Base-by-base conservation (phyloP, 352 stramenopile genomes). In the Globisporangium irregulare region DNA sequence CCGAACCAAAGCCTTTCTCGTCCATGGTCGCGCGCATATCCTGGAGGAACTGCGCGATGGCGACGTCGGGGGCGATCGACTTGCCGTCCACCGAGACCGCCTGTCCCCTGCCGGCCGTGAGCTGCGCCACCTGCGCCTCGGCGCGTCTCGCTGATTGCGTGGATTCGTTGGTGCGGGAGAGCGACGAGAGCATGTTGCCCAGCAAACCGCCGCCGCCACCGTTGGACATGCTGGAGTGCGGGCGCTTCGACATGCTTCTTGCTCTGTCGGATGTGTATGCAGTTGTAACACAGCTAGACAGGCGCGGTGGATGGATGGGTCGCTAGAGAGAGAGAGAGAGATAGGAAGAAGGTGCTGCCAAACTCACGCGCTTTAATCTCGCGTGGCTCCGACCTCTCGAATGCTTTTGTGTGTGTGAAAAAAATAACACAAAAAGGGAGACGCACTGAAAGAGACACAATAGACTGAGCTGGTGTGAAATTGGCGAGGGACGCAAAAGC, bases 1-100 rank as follows among this genome's bases (percentile, higher is more conserved):
- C 83, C 27, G 86, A 82, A 43, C 84, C 85, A 64, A 91, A 87
- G 8, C 85, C 86, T 62, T 91, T 87, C 57, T 91, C 84, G 62
- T 93, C 88, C 64, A 95, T 93, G 43, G 73, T 63, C 20, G 73
- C 81, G 29, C 85, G 88, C 82, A 94, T 91, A 48, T 86, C 73
- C 69, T 92, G 85, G 50, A 95, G 75, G 59, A 95, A 95, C 64
- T 87, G 75, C 63, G 85, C 86, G 67, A 95, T 93, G 27, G 88
- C 86, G 5, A 77, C 76, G 71, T 95, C 88, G 18, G 88, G 86
- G n/a, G 84, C 80, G 32, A 72, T 67, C 22, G 81, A 88, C 27
- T 76, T 80, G 24, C 87, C 83, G 54, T 94, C 86, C 59, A 94
- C 81, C 32, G 79, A 48, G 68, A 94, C 92, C 54, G 79, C 81